Conservation (phyloP, 2,329 filamentous ascomycete genomes). For the Aspergillus sp. region DNA sequence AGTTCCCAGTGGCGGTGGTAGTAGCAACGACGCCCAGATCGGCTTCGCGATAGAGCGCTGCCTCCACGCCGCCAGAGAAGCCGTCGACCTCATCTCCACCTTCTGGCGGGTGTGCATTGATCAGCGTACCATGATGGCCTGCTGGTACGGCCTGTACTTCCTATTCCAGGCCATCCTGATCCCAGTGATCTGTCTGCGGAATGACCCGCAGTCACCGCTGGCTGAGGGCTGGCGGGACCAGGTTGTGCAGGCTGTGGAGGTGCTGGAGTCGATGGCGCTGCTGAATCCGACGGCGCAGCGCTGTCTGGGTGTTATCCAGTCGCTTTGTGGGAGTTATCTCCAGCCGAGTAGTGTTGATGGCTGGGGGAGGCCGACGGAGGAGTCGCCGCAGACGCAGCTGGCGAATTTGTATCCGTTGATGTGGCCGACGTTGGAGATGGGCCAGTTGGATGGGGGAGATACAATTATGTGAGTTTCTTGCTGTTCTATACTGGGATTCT, state of each 20-base stretch:
- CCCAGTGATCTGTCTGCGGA: not conserved
- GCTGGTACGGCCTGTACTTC: not conserved
- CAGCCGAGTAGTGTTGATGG: not conserved
- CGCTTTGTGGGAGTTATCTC: not conserved
- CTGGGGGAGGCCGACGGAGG: not conserved
- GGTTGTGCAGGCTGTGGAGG: not conserved
- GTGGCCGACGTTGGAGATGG: not conserved
- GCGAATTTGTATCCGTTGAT: not conserved
- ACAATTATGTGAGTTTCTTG: not conserved
- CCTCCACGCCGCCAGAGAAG: not conserved
- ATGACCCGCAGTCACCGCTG: not conserved
- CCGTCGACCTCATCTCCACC: not conserved
- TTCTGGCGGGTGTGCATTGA: not conserved
- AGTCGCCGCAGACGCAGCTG: not conserved
- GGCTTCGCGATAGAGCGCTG: not conserved
- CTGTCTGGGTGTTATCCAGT: not conserved
- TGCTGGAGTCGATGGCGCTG: not conserved
- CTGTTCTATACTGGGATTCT: not conserved
- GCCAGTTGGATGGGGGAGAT: not conserved
- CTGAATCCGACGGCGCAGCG: not conserved
- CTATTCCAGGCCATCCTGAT: not conserved
- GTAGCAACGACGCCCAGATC: not conserved
- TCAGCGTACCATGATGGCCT: not conserved
- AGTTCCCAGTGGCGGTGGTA: too few relatives aligned
- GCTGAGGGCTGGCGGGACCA: not conserved